These are phyloP conservation scores for Obelidium mucronatum DNA, from an alignment of 192 early-diverging fungal species.

Conservation along the genomic window DNA sequence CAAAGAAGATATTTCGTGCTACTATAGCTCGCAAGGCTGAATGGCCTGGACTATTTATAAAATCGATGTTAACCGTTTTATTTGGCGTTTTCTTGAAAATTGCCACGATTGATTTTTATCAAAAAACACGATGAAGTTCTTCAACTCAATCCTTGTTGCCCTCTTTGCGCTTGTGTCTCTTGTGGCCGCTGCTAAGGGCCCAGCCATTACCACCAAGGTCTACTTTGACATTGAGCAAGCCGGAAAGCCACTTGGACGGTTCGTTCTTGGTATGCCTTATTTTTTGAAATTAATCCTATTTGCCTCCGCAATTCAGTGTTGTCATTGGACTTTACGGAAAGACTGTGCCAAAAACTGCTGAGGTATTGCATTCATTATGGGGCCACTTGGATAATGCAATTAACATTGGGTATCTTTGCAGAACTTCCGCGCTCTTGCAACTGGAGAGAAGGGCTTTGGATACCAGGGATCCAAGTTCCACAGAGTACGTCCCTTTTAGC, in stretches of 20 bases:
- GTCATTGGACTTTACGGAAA: constrained; percentile 61
- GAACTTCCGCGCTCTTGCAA: constrained; percentile 90
- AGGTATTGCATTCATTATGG: constrained; percentile 74
- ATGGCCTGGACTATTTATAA: no score
- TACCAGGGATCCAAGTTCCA: constrained; percentile 90
- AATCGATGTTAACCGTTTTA: no score
- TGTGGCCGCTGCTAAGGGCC: constrained; percentile 54
- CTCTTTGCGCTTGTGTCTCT: constrained; percentile 38
- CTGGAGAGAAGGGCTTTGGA: constrained; percentile 83
- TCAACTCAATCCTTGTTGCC: constrained; percentile 37
- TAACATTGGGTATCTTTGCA: neutral
- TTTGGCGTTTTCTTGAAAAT: no score
- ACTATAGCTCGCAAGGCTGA: no score
- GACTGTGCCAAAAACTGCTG: constrained; percentile 66
- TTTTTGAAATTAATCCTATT: neutral
- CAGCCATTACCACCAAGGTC: constrained; percentile 61
- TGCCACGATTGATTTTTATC: no score
- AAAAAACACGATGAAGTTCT: constrained; percentile 31
- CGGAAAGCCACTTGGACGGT: constrained; percentile 53
- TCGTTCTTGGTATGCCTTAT: neutral
- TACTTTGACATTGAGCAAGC: constrained; percentile 59
- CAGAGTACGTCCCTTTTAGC: no score
- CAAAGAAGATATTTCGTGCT: no score
- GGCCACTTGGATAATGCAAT: constrained; percentile 67
- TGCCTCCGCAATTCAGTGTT: constrained; percentile 28